Evolutionary conservation across 352 stramenopile genomes (phyloP), one percentile per base, ranked within the genome.

Genomic region (Labyrinthula sp.): DNA sequence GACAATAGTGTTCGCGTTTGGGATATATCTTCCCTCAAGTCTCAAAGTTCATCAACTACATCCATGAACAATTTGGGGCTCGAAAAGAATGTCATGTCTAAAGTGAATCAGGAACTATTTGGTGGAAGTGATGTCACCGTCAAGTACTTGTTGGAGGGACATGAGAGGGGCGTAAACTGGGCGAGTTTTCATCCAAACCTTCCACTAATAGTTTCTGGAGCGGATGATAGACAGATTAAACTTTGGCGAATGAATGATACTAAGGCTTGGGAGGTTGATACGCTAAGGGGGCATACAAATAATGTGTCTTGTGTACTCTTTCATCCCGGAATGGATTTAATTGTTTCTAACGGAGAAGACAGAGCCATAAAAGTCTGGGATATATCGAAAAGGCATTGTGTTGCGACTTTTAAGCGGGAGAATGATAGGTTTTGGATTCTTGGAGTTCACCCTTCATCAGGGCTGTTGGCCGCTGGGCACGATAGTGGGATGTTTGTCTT

Each of bases 401-500:
- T 99, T 20, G 87, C 97, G 69, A 97, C 85, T 0, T 97, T 97
- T 64, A 79, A 89, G 28, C 73, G 89, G 15, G 88, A 96, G 69
- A 92, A 93, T 45, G 90, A 99, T 64, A 79, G 90, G 22, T 98
- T 98, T 63, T 98, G 89, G 89, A 95, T 98, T 58, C 59, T 89
- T 20, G 75, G 81, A 0, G 84, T 85, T 0, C 89, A 97, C 64
- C 74, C 79, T 22, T 76, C 73, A 34, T 84, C 96, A 61, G 97
- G 97, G 63, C 66, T 99, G 23, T 68, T 99, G 21, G 90, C 89
- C 14, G 90, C 90, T 2, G 90, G 90, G 37, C 90, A 99, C 60
- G 90, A 99, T 66, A 92, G 77, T n/a, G 90, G 90, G 59, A 95
- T 97, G 82, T 94, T 97, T 64, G 89, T 99, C 9, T 99, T 97